Conservation (phyloP, 2,329 filamentous ascomycete genomes). For the Trichoderma sp. region DNA sequence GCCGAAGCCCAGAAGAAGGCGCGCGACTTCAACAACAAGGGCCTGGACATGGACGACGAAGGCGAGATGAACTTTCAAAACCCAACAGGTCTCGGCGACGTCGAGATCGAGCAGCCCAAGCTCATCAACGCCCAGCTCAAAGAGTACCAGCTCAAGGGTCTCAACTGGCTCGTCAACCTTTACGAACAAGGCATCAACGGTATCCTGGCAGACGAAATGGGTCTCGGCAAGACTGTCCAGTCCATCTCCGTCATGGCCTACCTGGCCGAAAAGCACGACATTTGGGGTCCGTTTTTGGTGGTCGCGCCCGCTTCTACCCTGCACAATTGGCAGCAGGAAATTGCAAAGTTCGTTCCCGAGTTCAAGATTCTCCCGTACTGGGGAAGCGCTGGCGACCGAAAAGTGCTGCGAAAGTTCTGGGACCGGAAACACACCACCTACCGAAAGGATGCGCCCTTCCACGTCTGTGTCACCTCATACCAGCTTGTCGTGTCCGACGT, state of each 20-base stretch:
- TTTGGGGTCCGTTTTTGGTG: slow-evolving; percentile 97
- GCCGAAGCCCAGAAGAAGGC: slow-evolving; percentile 93
- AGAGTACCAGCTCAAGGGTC: slow-evolving; percentile 97
- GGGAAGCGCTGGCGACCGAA: slow-evolving; percentile 91
- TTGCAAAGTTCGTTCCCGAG: slow-evolving; percentile 88
- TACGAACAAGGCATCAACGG: slow-evolving; percentile 99
- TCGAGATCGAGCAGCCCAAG: slow-evolving; percentile 92
- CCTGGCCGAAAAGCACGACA: slow-evolving; percentile 93
- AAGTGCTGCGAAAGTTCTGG: slow-evolving; percentile 98
- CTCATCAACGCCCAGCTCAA: slow-evolving; percentile 93
- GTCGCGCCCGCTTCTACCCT: slow-evolving; percentile 94
- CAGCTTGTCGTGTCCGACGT: slow-evolving; percentile 96
- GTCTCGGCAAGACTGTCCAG: slow-evolving; percentile 97
- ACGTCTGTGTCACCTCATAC: slow-evolving; percentile 95
- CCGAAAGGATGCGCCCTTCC: slow-evolving; percentile 88
- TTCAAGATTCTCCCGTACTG: slow-evolving; percentile 97
- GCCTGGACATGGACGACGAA: slow-evolving; percentile 75
- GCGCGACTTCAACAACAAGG: slow-evolving; percentile 83
- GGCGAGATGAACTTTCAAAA: slow-evolving; percentile 99
- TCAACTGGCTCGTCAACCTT: slow-evolving; percentile 98
- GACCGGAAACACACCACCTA: slow-evolving; percentile 97
- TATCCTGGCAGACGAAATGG: slow-evolving; percentile 98
- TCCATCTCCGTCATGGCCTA: slow-evolving; percentile 99
- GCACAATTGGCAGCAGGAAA: slow-evolving; percentile 99
- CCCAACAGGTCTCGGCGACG: slow-evolving; percentile 88